Base-by-base conservation (phyloP, 2,329 filamentous ascomycete species). In the Alternaria metachromatica region DNA sequence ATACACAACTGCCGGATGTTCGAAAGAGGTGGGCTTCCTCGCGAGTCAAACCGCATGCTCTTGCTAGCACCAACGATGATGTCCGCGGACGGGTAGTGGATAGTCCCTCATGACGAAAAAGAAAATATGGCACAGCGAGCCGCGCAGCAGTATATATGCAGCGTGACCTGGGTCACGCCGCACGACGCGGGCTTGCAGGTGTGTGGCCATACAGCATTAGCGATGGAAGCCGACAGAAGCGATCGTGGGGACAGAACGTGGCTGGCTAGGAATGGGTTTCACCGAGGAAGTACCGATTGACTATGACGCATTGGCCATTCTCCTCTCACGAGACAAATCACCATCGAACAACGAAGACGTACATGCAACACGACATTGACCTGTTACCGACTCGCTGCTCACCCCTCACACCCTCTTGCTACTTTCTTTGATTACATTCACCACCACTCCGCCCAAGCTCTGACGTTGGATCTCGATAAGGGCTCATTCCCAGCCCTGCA, bases 311-410 rank as follows among this genome's bases (percentile, higher is more conserved):
- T 69, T 44, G 64, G 55, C 66, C 64, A 70, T 50, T 54, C 44
- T 59, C 30, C 33, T 60, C 58, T 62, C 57, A 63, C 57, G 61
- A 63, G 58, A 65, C 70, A 67, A 79, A 78, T 78, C 77, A 80
- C 60, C 68, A 58, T 61, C 55, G 66, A 70, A 73, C 77, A 80
- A 70, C 78, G 73, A 76, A 78, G 72, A 74, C 75, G 58, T 75
- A 78, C 75, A 77, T 77, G 62, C 67, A 70, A 41, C 72, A 69
- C 54, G 59, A 70, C 67, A 49, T 44, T 58, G 48, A 46, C 63
- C 60, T 60, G 45, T 65, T 68, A 64, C 66, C 64, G 68, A 69
- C 69, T 62, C 62, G 51, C 63, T 44, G 60, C 66, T 49, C 65
- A 63, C 65, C 67, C 65, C 66, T 68, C 51, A 64, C 66, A 63